Base-by-base conservation (phyloP, 1,284 basidiomycete species). In the Fistulinella cinereoalba region DNA sequence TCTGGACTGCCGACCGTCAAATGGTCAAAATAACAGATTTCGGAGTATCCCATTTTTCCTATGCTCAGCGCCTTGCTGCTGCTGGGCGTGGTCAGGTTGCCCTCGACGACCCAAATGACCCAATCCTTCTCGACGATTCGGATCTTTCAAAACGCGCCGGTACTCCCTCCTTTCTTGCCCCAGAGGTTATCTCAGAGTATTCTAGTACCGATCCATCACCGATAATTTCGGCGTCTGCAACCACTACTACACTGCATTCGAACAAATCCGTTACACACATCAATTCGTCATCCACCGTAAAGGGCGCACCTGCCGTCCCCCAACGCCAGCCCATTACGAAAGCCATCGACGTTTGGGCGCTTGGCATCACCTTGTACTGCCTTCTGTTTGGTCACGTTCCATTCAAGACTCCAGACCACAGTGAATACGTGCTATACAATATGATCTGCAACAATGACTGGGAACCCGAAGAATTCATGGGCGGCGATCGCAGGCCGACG, bases 21-120 rank as follows among this genome's bases (percentile, higher is more conserved):
- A 83, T 79, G 47, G 94, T 98, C 71, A 99, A 99, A 71, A 99
- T 99, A 53, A 93, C 89, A 19, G 92, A 96, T 71, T 99, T 99
- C 69, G 96, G 97, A 46, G 94, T 97, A 46, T 95, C 94, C 9
- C 93, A 97, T 66, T 94, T 96, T 66, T 95, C 92, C 8, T 87
- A 92, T 57, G 89, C 90, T 1, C 83, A 92, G 52, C 79, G 81
- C 21, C 74, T 87, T 19, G 78, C 83, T 6, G 77, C 71, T 53
- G 75, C 73, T 19, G 75, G 72, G 47, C 71, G 64, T 41, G 64
- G 60, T 46, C 65, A 71, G 37, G 69, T 67, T 12, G 69, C 67
- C 6, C 58, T 62, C 39, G 56, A 66, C 43, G 69, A 75, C 51
- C 65, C 72, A 12, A 71, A 74, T 22, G 81, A 81, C 47, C 78